Evolutionary conservation across 2,329 filamentous ascomycete species (phyloP), one percentile per base, ranked within the genome.

Genomic region (Cercospora sp.): DNA sequence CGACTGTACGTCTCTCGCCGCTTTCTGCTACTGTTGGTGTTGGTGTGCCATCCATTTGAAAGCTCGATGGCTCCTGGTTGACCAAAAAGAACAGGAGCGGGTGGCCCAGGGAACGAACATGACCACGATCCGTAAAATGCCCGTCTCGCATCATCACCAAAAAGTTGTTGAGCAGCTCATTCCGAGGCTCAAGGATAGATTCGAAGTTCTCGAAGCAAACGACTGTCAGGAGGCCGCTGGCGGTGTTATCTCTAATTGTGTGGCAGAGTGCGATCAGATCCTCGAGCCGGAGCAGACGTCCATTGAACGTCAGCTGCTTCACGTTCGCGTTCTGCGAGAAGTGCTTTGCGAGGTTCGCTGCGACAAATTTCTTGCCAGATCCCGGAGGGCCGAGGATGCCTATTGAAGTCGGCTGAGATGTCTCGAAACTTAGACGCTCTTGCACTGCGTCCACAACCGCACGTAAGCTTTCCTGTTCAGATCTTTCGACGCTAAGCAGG

Each of bases 341-440:
- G 58, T 77, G 72, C 13, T 72, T 68, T 5, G 74, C 74, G 5
- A 78, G 66, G 57, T 76, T 77, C 1, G 72, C 64, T 13, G 76
- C 72, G n/a, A 74, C 72, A 60, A 75, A 78, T 59, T 77, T 77
- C 71, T 78, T 78, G 16, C 76, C 76, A 9, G 75, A 74, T 30
- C 76, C 76, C 3, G 74, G 67, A 3, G 74, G 72, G 1, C 76
- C 76, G 8, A 75, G 53, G 7, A 78, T 70, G 7, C 76, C 76
- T 26, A 78, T 75, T 9, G 75, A 77, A 3, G 76, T 77, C 3
- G 76, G 76, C 26, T 70, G 64, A 9, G 67, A 59, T 4, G 57
- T 72, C 20, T 69, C 59, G 4, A 75, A 69, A 51, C 66, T 59
- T 7, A 78, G 63, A 1, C 75, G 74, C 62, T 77, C 76, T 28